These are phyloP conservation scores for Hirschioporus abietinus DNA, from an alignment of 768 basidiomycete species.

Conservation along the genomic window DNA sequence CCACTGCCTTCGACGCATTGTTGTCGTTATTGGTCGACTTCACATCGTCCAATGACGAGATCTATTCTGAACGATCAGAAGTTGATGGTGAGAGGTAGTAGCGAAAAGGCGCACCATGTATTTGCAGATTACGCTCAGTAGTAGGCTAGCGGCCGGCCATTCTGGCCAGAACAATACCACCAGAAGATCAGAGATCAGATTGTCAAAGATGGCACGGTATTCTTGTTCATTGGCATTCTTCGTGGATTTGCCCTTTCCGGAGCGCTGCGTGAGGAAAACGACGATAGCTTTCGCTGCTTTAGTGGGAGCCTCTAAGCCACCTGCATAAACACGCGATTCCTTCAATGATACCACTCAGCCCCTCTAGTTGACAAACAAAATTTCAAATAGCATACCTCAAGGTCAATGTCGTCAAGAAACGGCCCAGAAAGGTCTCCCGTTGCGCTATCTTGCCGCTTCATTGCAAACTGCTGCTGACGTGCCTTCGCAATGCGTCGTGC, in stretches of 20 bases:
- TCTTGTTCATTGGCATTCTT: slow-evolving; percentile 94
- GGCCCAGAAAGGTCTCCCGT: slow-evolving; percentile 44
- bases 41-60: slow-evolving; percentile 76
- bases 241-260: slow-evolving; percentile 81
- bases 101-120: slow-evolving; percentile 60
- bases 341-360: slow-evolving; percentile 20
- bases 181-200: slow-evolving; percentile 82
- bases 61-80: slow-evolving; percentile 36
- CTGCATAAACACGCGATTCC: slow-evolving; percentile 68
- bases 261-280: slow-evolving; percentile 69
- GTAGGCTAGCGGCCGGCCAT: slow-evolving; percentile 88
- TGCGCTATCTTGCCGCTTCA: slow-evolving; percentile 61
- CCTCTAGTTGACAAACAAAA: neutral
- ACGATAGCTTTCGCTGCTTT: slow-evolving; percentile 84
- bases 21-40: slow-evolving; percentile 65
- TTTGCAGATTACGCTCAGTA: slow-evolving; percentile 75
- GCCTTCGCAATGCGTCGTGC: slow-evolving; percentile 56
- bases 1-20: slow-evolving; percentile 83
- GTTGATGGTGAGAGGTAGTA: neutral
- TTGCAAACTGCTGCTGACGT: slow-evolving; percentile 54
- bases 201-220: slow-evolving; percentile 89
- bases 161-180: slow-evolving; percentile 91
- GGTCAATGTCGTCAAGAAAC: slow-evolving; percentile 64
- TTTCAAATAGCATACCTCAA: slow-evolving; percentile 39
- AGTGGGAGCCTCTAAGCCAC: slow-evolving; percentile 74